Evolutionary conservation across 2,329 filamentous ascomycete genomes (phyloP).

Genomic region (Aureobasidium sp.): DNA sequence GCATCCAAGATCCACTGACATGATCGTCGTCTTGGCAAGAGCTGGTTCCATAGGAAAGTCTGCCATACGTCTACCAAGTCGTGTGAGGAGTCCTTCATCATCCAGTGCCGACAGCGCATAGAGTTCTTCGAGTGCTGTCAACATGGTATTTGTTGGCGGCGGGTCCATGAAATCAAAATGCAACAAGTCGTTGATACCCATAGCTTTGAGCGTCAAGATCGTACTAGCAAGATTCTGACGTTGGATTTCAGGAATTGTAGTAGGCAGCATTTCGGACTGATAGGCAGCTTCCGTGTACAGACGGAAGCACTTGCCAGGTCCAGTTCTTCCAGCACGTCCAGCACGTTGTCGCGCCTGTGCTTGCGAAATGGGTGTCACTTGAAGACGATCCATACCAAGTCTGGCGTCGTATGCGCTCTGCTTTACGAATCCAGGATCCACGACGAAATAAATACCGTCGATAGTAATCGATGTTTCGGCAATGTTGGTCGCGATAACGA

Average conservation of each 20-base stretch:
- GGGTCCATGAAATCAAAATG: conserved; percentile 99
- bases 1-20: conserved; percentile 77
- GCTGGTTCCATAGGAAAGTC: conserved; percentile 97
- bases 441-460: conserved; percentile 93
- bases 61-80: conserved; percentile 91
- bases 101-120: conserved; percentile 89
- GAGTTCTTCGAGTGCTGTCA: conserved; percentile 89
- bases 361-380: conserved; percentile 93
- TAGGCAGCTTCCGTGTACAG: conserved; percentile 93
- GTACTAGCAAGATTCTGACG: conserved; percentile 86
- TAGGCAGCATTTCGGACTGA: conserved; percentile 94
- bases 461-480: conserved; percentile 98
- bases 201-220: conserved; percentile 96
- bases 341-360: conserved; percentile 93
- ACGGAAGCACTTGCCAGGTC: conserved; percentile 91
- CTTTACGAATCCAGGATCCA: conserved; percentile 96
- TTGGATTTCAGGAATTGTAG: conserved; percentile 93
- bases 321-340: conserved; percentile 86
- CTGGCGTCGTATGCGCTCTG: conserved; percentile 97
- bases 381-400: conserved; percentile 92
- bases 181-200: conserved; percentile 96
- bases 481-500: conserved; percentile 97
- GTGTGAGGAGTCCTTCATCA: conserved; percentile 87
- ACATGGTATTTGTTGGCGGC: conserved; percentile 93
- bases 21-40: conserved; percentile 83